These are phyloP conservation scores for Hypoxylon sp. DNA, from an alignment of 2,329 filamentous ascomycete genomes.

Conservation along the genomic window DNA sequence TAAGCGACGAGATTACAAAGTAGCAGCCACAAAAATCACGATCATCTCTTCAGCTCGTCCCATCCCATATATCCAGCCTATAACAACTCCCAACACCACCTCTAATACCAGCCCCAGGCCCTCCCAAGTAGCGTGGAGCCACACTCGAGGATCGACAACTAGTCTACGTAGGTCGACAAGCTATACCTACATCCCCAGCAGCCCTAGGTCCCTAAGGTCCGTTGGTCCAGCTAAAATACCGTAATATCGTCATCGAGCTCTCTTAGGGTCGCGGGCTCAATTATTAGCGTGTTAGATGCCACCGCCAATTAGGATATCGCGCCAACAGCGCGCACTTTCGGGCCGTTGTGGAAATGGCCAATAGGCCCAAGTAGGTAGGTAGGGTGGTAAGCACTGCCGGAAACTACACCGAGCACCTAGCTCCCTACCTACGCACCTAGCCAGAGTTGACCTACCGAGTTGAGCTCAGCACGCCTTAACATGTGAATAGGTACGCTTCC, in stretches of 20 bases:
- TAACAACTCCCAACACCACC: neutral
- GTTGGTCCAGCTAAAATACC: neutral
- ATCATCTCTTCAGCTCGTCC: conserved; percentile 4
- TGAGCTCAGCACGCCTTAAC: conserved; percentile 2
- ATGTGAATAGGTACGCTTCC: neutral
- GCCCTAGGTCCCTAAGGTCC: neutral
- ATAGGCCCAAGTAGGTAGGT: neutral
- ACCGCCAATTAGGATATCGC: neutral
- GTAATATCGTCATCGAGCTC: neutral
- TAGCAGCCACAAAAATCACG: neutral
- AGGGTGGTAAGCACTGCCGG: neutral
- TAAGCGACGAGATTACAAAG: neutral
- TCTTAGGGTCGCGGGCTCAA: neutral
- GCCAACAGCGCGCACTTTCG: conserved; percentile 14
- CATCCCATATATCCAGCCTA: neutral
- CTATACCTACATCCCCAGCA: neutral
- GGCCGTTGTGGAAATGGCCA: conserved; percentile 7
- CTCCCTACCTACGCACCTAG: neutral
- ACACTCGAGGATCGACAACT: conserved; percentile 18
- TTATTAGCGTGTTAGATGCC: neutral
- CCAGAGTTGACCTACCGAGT: conserved; percentile 7
- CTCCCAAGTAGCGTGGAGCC: conserved; percentile 5
- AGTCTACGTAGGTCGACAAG: conserved; percentile 28
- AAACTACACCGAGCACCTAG: conserved; percentile 8
- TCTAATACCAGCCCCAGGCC: neutral